Evolutionary conservation across 805 yeast species (phyloP), one percentile per base, ranked within the genome.

Genomic region (Pichia cabralensis): DNA sequence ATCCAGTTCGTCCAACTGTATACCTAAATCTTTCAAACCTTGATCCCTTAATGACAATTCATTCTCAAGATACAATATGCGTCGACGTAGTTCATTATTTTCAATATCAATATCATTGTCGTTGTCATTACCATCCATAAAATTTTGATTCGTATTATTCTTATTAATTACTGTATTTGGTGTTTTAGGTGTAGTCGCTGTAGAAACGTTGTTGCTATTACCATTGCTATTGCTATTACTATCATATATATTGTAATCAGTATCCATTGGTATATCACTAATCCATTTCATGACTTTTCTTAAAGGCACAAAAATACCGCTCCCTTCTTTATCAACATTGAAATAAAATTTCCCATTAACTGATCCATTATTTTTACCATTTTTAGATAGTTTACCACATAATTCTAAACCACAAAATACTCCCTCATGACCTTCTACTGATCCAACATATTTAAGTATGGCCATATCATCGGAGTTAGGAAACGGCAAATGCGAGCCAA

Each of bases 341-440:
- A 88, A 88, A 52, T 86, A 86, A 35, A 62, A 62, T 7, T 61
- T 52, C 0, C 94, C 95, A 38, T 78, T 71, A 29, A 76, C 85
- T 27, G 71, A 69, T n/a, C 98, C 98, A 35, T 74, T 71, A 50
- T 89, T 92, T 55, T 84, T 82, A 16, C 98, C 98, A 35, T 72
- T 63, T 5, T 62, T 51, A 0, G 70, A 60, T 26, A 72, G 68
- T 1, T 75, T 76, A 2, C 82, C 88, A n/a, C 75, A 48, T 28
- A 89, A 61, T 53, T 89, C 96, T 6, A 89, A 68, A 3, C 98
- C 98, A 5, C 88, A 95, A 61, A 77, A 89, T 9, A 66, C 63
- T 0, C 95, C 95, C 6, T 60, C 56, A 49, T 82, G 84, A 16
- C 78, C 78, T 16, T 75, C 69, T 13, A 89, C 83, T 2, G 67